Evolutionary conservation across 78 protist genomes (phyloP).

Genomic region (Dictyostelium intermedium): DNA sequence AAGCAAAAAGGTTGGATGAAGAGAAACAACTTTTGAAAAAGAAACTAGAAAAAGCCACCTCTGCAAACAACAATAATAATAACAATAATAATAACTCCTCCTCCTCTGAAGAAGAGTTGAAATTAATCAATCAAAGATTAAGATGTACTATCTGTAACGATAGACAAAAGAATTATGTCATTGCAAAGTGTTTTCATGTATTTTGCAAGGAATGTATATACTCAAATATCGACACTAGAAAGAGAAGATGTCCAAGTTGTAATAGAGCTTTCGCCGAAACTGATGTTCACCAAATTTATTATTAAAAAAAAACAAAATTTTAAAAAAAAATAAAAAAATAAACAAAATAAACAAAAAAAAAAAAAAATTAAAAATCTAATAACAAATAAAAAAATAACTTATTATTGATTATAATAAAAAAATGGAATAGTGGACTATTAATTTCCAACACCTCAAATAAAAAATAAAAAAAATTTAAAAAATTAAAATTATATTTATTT

Average conservation of each 20-base stretch:
- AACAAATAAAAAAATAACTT: too few species aligned
- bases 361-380: neutral
- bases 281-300: slow-evolving; percentile 76
- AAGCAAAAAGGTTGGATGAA: slow-evolving; percentile 62
- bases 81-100: neutral
- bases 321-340: neutral
- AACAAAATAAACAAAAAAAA: neutral
- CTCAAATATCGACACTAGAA: slow-evolving; percentile 75
- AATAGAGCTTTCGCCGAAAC: slow-evolving; percentile 62
- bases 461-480: too few species aligned
- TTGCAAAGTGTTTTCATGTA: slow-evolving; percentile 80
- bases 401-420: too few species aligned
- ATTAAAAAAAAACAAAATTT: neutral
- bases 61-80: neutral
- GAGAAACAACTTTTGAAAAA: slow-evolving; percentile 64
- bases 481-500: too few species aligned
- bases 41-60: slow-evolving; percentile 58
- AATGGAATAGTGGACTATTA: too few species aligned
- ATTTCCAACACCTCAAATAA: too few species aligned
- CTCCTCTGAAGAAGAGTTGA: slow-evolving; percentile 14
- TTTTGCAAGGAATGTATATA: slow-evolving; percentile 80
- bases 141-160: slow-evolving; percentile 81
- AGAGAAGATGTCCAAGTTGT: slow-evolving; percentile 78
- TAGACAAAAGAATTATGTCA: slow-evolving; percentile 72
- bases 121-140: slow-evolving; percentile 49